Percentiles rank a stretch among this genome's conserved stretches.
phyloP scores from a whole-genome alignment of 1,139 yeast genomes.

The Geotrichum europaeum region DNA sequence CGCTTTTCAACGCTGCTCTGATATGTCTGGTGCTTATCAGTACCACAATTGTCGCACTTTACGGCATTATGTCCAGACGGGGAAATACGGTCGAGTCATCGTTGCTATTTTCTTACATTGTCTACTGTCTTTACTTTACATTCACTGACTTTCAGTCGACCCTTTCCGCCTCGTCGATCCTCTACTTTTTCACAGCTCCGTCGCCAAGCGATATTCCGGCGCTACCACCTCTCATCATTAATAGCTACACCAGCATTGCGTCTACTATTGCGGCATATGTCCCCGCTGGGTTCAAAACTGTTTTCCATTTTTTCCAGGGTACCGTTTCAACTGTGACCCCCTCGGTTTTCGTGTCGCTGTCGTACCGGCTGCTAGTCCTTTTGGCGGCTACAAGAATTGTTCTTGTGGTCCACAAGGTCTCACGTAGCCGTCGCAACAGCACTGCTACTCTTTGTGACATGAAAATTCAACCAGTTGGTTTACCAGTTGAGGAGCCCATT shows the following conservation, averaged over 20 bases:
- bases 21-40: conserved; percentile 79
- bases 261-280: conserved; percentile 42
- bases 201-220: conserved; percentile 27
- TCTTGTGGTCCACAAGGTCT: conserved; percentile 41
- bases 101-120: conserved; percentile 79
- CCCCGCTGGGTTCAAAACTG: conserved; percentile 48
- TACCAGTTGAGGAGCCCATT: neutral
- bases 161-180: conserved; percentile 25
- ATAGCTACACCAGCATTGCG: conserved; percentile 37
- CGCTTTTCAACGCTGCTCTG: conserved; percentile 69
- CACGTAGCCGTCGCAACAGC: conserved; percentile 13
- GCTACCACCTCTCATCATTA: conserved; percentile 36
- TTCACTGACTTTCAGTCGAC: conserved; percentile 63
- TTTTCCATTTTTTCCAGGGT: conserved; percentile 61
- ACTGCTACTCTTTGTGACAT: neutral
- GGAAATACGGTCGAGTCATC: conserved; percentile 91
- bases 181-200: conserved; percentile 25
- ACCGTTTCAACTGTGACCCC: conserved; percentile 75
- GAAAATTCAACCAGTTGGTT: neutral
- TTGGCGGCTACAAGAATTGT: conserved; percentile 92
- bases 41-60: conserved; percentile 67
- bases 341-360: conserved; percentile 72
- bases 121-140: conserved; percentile 84
- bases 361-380: conserved; percentile 79
- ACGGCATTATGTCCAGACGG: conserved; percentile 73